These are phyloP conservation scores for Torulaspora pretoriensis DNA, from an alignment of 1,139 yeast genomes.

Conservation along the genomic window DNA sequence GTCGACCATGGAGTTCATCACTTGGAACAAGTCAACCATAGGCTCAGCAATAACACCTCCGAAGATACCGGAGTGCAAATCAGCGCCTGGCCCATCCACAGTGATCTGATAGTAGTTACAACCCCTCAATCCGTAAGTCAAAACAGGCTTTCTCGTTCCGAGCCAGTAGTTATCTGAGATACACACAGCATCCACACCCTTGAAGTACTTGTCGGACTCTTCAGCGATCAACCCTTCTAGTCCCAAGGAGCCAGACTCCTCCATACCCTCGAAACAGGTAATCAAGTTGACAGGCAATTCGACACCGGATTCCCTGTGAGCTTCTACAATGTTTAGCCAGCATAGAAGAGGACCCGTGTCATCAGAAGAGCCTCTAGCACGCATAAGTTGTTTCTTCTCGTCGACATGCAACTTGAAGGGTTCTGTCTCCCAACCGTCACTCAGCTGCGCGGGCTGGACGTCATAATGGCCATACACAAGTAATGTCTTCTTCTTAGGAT, in stretches of 20 bases:
- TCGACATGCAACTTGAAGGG: conserved; percentile 72
- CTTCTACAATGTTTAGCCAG: conserved; percentile 91
- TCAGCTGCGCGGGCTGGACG: conserved; percentile 90
- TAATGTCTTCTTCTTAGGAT: conserved; percentile 78
- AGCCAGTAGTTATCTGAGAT: conserved; percentile 98
- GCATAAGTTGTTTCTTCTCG: conserved; percentile 49
- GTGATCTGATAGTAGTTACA: conserved; percentile 85
- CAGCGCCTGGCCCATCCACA: conserved; percentile 91
- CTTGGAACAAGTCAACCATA: conserved; percentile 83
- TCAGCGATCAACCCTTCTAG: conserved; percentile 73
- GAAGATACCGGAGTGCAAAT: conserved; percentile 93
- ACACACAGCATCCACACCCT: conserved; percentile 88
- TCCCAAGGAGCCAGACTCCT: conserved; percentile 93
- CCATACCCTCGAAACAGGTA: conserved; percentile 98
- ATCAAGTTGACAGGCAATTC: conserved; percentile 92
- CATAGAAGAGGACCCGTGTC: conserved; percentile 98
- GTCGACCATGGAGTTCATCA: conserved; percentile 73
- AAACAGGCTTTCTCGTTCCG: conserved; percentile 93
- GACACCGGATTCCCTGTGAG: conserved; percentile 76
- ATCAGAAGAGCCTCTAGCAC: conserved; percentile 94
- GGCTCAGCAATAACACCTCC: conserved; percentile 99
- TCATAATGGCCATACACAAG: conserved; percentile 95
- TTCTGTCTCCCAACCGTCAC: conserved; percentile 94
- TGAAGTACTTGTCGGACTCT: conserved; percentile 78
- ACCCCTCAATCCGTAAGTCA: conserved; percentile 97